These are phyloP conservation scores for Fusarium pseudocircinatum DNA, from an alignment of 2,329 filamentous ascomycete species.

Conservation along the genomic window DNA sequence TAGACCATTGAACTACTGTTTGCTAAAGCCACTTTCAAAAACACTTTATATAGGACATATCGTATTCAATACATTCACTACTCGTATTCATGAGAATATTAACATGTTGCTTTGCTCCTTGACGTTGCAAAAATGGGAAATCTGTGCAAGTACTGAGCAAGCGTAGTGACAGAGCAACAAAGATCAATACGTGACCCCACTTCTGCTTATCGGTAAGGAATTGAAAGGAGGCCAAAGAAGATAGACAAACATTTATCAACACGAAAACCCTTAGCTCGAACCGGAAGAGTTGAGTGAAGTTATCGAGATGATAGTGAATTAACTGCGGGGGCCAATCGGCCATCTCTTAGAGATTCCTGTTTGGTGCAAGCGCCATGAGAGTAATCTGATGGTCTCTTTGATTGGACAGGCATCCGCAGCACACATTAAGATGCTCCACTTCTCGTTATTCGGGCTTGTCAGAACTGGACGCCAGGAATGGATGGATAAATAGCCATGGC, in stretches of 20 bases:
- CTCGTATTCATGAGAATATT: neutral
- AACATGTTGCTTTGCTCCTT: rapidly evolving
- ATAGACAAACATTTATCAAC: neutral
- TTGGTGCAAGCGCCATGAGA: neutral
- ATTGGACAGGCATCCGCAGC: neutral
- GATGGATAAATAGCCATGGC: neutral
- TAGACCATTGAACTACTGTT: neutral
- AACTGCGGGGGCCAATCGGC: neutral
- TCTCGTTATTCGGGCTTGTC: neutral
- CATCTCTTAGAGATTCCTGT: conserved; percentile 36
- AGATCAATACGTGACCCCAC: rapidly evolving
- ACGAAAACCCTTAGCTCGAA: neutral
- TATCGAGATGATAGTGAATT: neutral
- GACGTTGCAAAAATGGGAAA: neutral
- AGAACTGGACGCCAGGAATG: neutral
- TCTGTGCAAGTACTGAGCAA: neutral
- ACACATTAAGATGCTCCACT: neutral
- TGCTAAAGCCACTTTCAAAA: too few relatives aligned
- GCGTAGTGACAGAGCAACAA: neutral
- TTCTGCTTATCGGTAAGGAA: neutral
- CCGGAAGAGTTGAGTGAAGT: neutral
- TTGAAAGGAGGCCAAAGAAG: too few relatives aligned
- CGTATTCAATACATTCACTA: neutral
- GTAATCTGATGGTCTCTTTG: neutral
- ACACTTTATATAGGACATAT: rapidly evolving